A percentile compares a stretch with the other conserved stretches of the same genome.
phyloP scores from a whole-genome alignment of 2,329 filamentous ascomycete genomes.

The Aspergillus pseudoviridinutans region DNA sequence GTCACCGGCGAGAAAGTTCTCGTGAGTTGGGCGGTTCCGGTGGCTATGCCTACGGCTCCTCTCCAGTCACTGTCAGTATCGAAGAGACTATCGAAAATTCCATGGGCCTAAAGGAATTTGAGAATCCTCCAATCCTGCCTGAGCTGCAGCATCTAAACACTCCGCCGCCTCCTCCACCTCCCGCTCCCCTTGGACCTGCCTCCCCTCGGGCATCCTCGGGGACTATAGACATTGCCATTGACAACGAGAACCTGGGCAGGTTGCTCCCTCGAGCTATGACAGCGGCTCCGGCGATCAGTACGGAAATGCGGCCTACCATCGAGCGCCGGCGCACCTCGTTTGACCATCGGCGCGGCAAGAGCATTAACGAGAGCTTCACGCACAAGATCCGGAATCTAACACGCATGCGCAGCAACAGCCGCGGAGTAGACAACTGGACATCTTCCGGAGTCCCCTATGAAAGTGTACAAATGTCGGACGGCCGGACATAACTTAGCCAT shows the following conservation, averaged over 20 bases:
- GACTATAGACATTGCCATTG: slow-evolving; percentile 40
- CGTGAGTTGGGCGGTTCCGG: slow-evolving; percentile 20
- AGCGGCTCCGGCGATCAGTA: slow-evolving; percentile 28
- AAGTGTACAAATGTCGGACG: slow-evolving; percentile 16
- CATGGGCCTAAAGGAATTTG: slow-evolving; percentile 16
- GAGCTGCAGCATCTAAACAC: slow-evolving; percentile 60
- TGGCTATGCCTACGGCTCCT: slow-evolving; percentile 25
- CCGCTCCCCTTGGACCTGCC: slow-evolving; percentile 16
- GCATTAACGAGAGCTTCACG: slow-evolving; percentile 56
- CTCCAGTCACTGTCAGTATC: slow-evolving; percentile 49
- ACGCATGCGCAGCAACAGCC: slow-evolving; percentile 55
- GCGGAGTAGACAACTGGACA: slow-evolving; percentile 36
- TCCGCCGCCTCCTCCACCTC: slow-evolving; percentile 46
- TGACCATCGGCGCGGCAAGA: slow-evolving; percentile 51
- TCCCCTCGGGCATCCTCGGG: slow-evolving; percentile 35
- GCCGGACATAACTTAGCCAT: slow-evolving; percentile 11
- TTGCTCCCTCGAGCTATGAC: slow-evolving; percentile 36
- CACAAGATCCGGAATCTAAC: slow-evolving; percentile 52
- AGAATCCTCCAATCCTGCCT: slow-evolving; percentile 51
- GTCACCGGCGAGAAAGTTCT: slow-evolving; percentile 30
- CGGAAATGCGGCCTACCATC: slow-evolving; percentile 21
- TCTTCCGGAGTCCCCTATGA: slow-evolving; percentile 24
- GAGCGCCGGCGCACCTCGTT: slow-evolving; percentile 41
- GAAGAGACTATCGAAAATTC: slow-evolving; percentile 49
- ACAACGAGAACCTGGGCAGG: slow-evolving; percentile 35